Conservation (phyloP, 208 protist genomes). For the Crithidia fasciculata region DNA sequence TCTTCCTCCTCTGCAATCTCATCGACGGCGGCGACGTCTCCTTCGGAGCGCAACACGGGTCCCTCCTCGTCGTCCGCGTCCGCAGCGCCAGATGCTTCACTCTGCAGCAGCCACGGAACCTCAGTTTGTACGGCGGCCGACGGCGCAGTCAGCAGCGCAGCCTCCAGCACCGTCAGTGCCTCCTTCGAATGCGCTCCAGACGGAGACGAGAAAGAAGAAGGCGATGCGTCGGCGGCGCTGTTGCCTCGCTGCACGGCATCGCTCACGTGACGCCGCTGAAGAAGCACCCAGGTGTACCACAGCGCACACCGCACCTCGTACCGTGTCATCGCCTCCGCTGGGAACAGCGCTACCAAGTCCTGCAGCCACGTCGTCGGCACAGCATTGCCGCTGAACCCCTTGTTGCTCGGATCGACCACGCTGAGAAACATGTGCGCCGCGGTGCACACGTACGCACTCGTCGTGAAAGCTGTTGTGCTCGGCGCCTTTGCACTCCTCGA, state of each 20-base stretch:
- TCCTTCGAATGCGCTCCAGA: background rate
- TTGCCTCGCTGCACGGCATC: background rate
- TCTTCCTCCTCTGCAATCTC: background rate
- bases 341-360: conserved; percentile 46
- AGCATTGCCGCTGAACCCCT: conserved; percentile 11
- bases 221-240: background rate
- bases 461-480: background rate
- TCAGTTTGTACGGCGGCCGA: background rate
- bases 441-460: conserved; percentile 55
- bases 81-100: background rate
- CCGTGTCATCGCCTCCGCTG: conserved; percentile 20
- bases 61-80: background rate
- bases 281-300: conserved; percentile 55
- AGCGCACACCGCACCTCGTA: conserved; percentile 60
- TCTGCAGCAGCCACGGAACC: background rate
- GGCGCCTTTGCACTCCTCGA: background rate
- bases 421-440: conserved; percentile 73
- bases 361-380: conserved; percentile 50
- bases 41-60: background rate
- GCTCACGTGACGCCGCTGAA: background rate
- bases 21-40: too few species aligned
- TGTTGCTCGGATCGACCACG: conserved; percentile 39
- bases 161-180: background rate
- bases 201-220: background rate
- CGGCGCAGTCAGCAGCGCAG: background rate